phyloP scores from a whole-genome alignment of 2,329 filamentous ascomycete genomes.

The Xenosphaeropsis pyriputrescens region DNA sequence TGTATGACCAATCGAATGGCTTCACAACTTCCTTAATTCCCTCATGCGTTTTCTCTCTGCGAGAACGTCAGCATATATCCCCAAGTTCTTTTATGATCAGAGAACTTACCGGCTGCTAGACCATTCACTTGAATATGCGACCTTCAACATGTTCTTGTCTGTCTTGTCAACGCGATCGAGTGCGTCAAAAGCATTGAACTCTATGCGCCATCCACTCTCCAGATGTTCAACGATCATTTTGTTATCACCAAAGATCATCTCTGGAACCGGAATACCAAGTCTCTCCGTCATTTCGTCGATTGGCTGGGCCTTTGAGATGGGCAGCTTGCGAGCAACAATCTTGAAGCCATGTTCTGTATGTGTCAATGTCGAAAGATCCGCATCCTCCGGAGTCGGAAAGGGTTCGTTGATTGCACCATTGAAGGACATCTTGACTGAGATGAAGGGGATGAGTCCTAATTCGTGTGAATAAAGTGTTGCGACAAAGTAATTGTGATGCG shows the following conservation, averaged over 20 bases:
- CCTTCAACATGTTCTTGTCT: constrained; percentile 77
- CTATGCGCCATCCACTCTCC: constrained; percentile 62
- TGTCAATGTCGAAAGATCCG: constrained; percentile 37
- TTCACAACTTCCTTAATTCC: constrained; percentile 89
- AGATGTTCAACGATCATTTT: constrained; percentile 59
- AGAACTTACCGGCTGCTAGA: constrained; percentile 26
- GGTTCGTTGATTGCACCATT: constrained; percentile 28
- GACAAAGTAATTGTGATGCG: no score
- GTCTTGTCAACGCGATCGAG: constrained; percentile 92
- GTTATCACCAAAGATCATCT: constrained; percentile 99
- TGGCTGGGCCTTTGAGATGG: constrained; percentile 81
- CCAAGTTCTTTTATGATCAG: no score
- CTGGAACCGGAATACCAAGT: constrained; percentile 76
- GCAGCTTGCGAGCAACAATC: constrained; percentile 75
- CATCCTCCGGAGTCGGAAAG: constrained; percentile 34
- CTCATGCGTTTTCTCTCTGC: constrained; percentile 62
- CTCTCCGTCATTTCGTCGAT: constrained; percentile 73
- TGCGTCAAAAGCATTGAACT: constrained; percentile 76
- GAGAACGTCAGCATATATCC: no score
- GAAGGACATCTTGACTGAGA: constrained; percentile 12
- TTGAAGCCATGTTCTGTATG: constrained; percentile 52
- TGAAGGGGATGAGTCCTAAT: no score
- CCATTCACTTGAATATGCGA: constrained; percentile 88
- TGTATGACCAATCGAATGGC: constrained; percentile 98
- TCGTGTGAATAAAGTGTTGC: no score